Evolutionary conservation across 805 yeast genomes (phyloP), one percentile per base, ranked within the genome.

Genomic region (Zygosaccharomyces siamensis): DNA sequence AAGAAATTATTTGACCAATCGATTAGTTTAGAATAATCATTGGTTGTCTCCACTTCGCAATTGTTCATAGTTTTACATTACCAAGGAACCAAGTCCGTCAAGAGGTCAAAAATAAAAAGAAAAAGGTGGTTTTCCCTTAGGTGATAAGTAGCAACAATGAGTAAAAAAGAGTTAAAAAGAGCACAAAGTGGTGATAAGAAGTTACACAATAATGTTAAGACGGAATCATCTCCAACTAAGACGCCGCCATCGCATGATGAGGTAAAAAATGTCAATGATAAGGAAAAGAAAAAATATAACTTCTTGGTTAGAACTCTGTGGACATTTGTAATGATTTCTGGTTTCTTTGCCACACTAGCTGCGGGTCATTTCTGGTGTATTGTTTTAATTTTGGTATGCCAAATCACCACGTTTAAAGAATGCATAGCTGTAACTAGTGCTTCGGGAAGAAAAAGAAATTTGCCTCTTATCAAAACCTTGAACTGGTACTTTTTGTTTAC

Each of bases 401-500:
- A 93, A 69, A 74, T 86, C 27, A 76, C 89, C 48, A 88, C 95
- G 4, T 93, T 89, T 69, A 89, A 81, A 61, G 99, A 93, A 70
- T 89, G 93, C 63, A 92, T 93, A 55, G 80, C 84, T 33, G 92
- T 96, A 12, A 77, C 93, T 20, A 87, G 84, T 56, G 71, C 70
- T 35, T 90, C 97, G 1, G 86, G 92, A 16, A 75, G 85, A 56
- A 90, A 86, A 60, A 85, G 83, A 64, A 86, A 87, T 49, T 71
- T 93, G 58, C 95, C 95, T 20, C 79, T 84, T 67, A 88, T 92
- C 41, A 79, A 82, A 49, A 77, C 86, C n/a, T 72, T 92, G 61
- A 89, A 89, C 66, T 92, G 97, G 97, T 92, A 92, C 71, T 86
- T 90, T 56, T 72, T 93, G 52, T 78, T 84, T 51, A 81, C 96